Conservation (phyloP, 148 eudicot genomes). For the Simmondsia chinensis region DNA sequence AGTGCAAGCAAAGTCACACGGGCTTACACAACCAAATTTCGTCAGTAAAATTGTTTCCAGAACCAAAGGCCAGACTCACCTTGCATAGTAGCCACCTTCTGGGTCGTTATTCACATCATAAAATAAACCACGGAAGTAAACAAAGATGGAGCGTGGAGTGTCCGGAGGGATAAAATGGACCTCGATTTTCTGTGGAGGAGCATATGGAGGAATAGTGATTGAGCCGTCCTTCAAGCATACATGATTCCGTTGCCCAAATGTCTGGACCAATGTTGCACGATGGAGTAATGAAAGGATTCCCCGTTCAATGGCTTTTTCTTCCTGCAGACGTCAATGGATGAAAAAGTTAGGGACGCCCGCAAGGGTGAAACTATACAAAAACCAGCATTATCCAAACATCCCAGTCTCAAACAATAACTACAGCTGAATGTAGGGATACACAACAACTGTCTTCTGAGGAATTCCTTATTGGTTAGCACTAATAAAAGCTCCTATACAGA, state of each 20-base stretch:
- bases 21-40: too few species aligned
- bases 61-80: too few species aligned
- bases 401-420: too few species aligned
- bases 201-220: constrained; percentile 92
- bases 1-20: too few species aligned
- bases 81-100: constrained; percentile 98
- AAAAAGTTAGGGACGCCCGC: neutral
- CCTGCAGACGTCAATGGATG: constrained; percentile 40
- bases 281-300: constrained; percentile 83
- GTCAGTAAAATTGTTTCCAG: too few species aligned
- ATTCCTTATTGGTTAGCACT: too few species aligned
- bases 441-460: too few species aligned
- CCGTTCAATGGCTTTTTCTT: constrained; percentile 97
- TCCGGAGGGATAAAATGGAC: constrained; percentile 84
- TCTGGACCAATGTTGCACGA: constrained; percentile 93
- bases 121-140: constrained; percentile 94
- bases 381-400: too few species aligned
- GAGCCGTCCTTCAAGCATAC: constrained; percentile 96
- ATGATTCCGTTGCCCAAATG: constrained; percentile 93
- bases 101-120: constrained; percentile 97
- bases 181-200: constrained; percentile 99
- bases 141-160: constrained; percentile 94
- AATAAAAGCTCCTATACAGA: too few species aligned
- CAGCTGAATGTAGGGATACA: too few species aligned
- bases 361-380: neutral